phyloP scores from a whole-genome alignment of 2,329 filamentous ascomycete species.

The Verticillium tricorpus region DNA sequence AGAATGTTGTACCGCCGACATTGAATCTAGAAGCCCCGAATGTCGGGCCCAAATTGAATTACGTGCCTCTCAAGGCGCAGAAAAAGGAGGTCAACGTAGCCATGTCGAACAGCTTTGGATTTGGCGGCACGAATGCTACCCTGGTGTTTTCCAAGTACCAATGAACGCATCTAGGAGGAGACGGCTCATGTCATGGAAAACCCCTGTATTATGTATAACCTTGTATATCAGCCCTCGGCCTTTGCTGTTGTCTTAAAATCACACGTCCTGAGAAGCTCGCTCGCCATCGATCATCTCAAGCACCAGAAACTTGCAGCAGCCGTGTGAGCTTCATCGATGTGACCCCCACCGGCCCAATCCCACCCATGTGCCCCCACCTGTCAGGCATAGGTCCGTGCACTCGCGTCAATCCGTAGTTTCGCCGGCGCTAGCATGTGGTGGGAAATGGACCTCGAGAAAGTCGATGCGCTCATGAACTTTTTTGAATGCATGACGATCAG shows the following conservation, averaged over 20 bases:
- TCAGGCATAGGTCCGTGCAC: neutral
- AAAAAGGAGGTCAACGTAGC: constrained; percentile 66
- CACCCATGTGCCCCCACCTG: neutral
- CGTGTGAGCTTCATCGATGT: neutral
- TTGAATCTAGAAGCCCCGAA: constrained; percentile 70
- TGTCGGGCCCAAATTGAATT: constrained; percentile 74
- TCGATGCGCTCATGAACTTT: constrained; percentile 14
- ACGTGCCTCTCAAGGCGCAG: constrained; percentile 71
- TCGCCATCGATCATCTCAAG: too few relatives aligned
- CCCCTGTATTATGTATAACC: neutral
- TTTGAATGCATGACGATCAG: constrained; percentile 14
- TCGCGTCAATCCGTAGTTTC: constrained; percentile 9
- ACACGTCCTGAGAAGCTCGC: too few relatives aligned
- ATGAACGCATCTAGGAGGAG: neutral
- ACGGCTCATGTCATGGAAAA: too few relatives aligned
- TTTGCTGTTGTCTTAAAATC: too few relatives aligned
- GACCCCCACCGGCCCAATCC: neutral
- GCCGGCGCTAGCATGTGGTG: constrained; percentile 8
- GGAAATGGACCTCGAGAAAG: constrained; percentile 4
- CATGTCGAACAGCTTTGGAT: constrained; percentile 94
- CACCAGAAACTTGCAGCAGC: too few relatives aligned
- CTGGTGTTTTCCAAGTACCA: constrained; percentile 61
- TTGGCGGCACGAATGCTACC: constrained; percentile 92
- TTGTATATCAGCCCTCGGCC: neutral
- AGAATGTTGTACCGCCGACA: constrained; percentile 82